Percentiles rank a stretch among this genome's conserved stretches.
Conservation (phyloP, 2,329 filamentous ascomycete genomes). For the Xylaria sp. region DNA sequence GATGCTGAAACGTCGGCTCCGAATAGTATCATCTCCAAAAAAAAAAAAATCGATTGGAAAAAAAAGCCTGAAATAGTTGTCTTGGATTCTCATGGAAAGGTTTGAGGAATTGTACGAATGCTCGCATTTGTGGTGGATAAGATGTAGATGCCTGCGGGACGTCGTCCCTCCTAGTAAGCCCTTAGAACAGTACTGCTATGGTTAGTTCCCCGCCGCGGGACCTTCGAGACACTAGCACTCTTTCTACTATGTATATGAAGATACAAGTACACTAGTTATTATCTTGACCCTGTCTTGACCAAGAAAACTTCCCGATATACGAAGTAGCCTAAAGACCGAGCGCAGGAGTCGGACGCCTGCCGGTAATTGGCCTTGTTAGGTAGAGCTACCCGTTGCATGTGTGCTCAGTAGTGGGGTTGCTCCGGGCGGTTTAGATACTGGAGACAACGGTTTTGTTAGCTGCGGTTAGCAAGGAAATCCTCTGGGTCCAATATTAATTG, state of each 20-base stretch:
- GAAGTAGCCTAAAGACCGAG: neutral
- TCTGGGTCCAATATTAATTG: too few relatives aligned
- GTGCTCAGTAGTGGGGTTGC: too few relatives aligned
- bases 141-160: too few relatives aligned
- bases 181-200: neutral
- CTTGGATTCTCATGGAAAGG: too few relatives aligned
- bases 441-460: too few relatives aligned
- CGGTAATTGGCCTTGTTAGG: neutral
- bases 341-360: neutral
- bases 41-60: neutral
- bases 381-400: neutral
- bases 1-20: neutral
- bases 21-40: neutral
- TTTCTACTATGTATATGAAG: neutral
- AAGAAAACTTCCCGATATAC: neutral
- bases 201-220: neutral
- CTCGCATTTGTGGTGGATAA: neutral
- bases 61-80: neutral
- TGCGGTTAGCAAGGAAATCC: too few relatives aligned
- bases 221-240: too few relatives aligned
- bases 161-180: too few relatives aligned
- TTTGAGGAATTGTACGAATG: neutral
- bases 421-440: too few relatives aligned
- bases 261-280: neutral
- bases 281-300: neutral